Percentiles rank a stretch among this genome's conserved stretches.
phyloP scores from a whole-genome alignment of 768 basidiomycete genomes.

The Phaeotremella skinneri region DNA sequence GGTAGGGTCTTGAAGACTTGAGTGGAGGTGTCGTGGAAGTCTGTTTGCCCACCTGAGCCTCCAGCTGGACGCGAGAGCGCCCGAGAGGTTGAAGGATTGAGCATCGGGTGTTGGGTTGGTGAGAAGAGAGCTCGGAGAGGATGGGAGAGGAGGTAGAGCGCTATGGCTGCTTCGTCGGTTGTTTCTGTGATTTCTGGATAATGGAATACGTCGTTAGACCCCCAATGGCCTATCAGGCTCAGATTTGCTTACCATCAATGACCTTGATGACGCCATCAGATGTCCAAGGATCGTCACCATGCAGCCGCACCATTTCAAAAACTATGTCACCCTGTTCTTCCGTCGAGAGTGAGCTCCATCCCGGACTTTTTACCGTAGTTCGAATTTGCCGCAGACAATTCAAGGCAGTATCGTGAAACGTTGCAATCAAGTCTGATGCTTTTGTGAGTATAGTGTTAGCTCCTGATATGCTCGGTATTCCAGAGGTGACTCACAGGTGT shows the following conservation, averaged over 20 bases:
- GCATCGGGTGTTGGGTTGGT: constrained; percentile 37
- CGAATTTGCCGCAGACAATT: constrained; percentile 4
- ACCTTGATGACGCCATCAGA: constrained; percentile 1
- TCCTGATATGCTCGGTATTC: not conserved
- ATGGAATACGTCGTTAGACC: no score
- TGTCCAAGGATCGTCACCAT: constrained; percentile 22
- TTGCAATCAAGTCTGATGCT: constrained; percentile 5
- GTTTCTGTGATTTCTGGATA: constrained; percentile 7
- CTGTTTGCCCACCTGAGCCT: constrained; percentile 28
- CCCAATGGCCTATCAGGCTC: not conserved
- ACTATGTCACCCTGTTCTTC: constrained; percentile 26
- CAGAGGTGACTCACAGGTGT: constrained; percentile 17
- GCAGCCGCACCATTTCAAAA: constrained; percentile 12
- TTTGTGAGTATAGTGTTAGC: constrained; percentile 3
- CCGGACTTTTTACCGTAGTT: constrained; percentile 2
- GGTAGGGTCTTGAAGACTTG: constrained; percentile 31
- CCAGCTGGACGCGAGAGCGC: constrained; percentile 36
- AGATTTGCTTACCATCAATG: constrained; percentile 26
- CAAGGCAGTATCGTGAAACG: constrained; percentile 3
- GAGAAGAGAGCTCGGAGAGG: constrained; percentile 26
- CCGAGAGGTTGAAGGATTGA: constrained; percentile 27
- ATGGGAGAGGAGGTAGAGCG: constrained; percentile 20
- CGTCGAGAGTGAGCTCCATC: constrained; percentile 2
- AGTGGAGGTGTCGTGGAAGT: constrained; percentile 33
- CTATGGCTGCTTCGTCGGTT: constrained; percentile 3